These are phyloP conservation scores for Tuber brumale DNA, from an alignment of 495 filamentous ascomycete species.

Conservation along the genomic window DNA sequence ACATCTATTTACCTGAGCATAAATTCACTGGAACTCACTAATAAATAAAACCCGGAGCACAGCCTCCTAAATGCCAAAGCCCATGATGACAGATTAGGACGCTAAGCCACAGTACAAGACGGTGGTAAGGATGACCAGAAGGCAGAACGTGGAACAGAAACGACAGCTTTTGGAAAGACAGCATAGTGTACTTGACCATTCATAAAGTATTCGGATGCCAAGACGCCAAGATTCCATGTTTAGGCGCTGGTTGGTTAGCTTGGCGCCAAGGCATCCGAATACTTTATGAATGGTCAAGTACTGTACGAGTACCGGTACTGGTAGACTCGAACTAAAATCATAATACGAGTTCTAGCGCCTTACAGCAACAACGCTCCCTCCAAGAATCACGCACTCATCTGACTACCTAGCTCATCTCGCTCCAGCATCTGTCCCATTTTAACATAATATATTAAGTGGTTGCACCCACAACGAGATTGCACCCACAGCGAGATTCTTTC, in stretches of 20 bases:
- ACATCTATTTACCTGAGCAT: background rate
- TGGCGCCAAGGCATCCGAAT: too few relatives aligned
- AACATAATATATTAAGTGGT: background rate
- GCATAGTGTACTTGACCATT: background rate
- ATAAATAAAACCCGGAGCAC: background rate
- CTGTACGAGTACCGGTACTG: too few relatives aligned
- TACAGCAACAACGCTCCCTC: background rate
- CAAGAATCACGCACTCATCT: background rate
- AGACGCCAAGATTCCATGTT: too few relatives aligned
- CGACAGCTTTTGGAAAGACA: background rate
- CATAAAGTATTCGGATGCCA: too few relatives aligned
- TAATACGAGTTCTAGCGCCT: background rate
- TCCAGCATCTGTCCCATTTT: background rate
- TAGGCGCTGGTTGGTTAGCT: too few relatives aligned
- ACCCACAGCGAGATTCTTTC: too few relatives aligned
- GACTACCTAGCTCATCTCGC: background rate
- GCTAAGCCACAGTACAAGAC: background rate
- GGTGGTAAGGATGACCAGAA: background rate
- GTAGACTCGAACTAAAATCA: background rate
- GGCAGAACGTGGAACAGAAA: background rate
- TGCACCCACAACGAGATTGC: too few relatives aligned
- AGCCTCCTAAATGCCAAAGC: background rate
- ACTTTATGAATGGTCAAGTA: too few relatives aligned
- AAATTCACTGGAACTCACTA: background rate
- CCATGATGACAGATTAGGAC: background rate